Percentiles rank a stretch among this genome's conserved stretches.
phyloP scores from a whole-genome alignment of 225 moss, liverwort and hornwort species.

The Ulota crispa region DNA sequence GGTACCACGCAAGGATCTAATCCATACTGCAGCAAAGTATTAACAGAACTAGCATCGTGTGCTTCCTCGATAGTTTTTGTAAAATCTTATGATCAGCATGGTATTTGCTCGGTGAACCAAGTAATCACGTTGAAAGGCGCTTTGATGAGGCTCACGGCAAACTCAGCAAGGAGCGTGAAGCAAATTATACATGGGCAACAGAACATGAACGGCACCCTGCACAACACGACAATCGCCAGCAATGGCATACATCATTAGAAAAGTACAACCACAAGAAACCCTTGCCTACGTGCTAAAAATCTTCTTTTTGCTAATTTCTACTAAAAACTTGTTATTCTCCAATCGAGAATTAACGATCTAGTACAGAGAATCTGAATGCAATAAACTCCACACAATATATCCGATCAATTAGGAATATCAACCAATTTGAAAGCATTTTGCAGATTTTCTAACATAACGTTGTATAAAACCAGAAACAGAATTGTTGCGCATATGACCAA shows the following conservation, averaged over 20 bases:
- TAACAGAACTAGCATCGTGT: conserved; percentile 2
- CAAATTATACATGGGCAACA: conserved; percentile 84
- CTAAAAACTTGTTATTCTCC: background rate
- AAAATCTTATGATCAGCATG: conserved; percentile 54
- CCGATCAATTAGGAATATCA: background rate
- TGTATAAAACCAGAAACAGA: background rate
- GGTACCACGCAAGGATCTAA: conserved; percentile 7
- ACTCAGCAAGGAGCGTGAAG: conserved; percentile 63
- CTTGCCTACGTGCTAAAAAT: background rate
- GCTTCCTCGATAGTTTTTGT: background rate
- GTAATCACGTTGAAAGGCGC: conserved; percentile 64
- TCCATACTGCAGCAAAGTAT: background rate
- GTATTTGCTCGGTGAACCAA: conserved; percentile 84
- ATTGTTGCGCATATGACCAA: background rate
- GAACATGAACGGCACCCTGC: conserved; percentile 73
- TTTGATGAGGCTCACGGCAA: conserved; percentile 83
- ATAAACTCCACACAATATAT: background rate
- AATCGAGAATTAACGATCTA: background rate
- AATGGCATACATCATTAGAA: background rate
- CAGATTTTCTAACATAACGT: background rate
- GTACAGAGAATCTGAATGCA: background rate
- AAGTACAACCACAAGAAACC: background rate
- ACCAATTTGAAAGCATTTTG: background rate
- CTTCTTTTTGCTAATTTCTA: background rate
- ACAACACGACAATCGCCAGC: conserved; percentile 15